Evolutionary conservation across 2,329 filamentous ascomycete genomes (phyloP).

Genomic region (Alternaria conjuncta): DNA sequence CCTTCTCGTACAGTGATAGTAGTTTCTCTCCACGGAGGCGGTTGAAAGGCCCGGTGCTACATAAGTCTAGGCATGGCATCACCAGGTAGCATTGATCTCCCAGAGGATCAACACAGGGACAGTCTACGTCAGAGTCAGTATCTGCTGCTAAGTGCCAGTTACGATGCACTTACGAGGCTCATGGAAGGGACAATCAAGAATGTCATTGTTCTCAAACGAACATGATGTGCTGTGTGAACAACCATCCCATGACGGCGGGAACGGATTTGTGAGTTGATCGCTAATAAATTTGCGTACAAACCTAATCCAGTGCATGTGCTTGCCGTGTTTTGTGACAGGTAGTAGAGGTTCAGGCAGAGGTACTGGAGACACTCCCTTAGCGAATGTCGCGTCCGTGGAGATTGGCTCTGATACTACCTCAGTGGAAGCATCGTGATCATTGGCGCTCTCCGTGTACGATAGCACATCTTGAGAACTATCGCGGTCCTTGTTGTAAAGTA

Average conservation of each 20-base stretch:
- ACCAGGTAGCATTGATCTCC: constrained; percentile 26
- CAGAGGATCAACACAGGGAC: constrained; percentile 26
- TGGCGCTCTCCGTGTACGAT: not conserved
- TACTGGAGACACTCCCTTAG: not conserved
- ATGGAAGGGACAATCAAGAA: constrained; percentile 33
- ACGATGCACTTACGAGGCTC: constrained; percentile 18
- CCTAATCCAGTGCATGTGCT: constrained; percentile 28
- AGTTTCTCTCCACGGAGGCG: constrained; percentile 26
- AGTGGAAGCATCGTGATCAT: not conserved
- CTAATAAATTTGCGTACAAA: constrained; percentile 19
- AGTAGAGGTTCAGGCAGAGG: not conserved
- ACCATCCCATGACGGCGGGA: not conserved
- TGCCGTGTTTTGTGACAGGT: constrained; percentile 14
- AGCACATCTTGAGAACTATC: not conserved
- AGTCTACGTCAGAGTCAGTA: constrained; percentile 6
- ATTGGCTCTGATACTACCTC: not conserved
- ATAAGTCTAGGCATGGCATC: constrained; percentile 16
- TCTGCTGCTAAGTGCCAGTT: not conserved
- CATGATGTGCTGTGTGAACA: constrained; percentile 20
- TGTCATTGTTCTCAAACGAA: constrained; percentile 16
- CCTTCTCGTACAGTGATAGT: constrained; percentile 19
- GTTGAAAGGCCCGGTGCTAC: constrained; percentile 29
- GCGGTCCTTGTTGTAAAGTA: not conserved
- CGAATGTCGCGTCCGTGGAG: too few relatives aligned
- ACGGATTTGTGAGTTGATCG: constrained; percentile 23